Percentiles rank a stretch among this genome's conserved stretches.
These are phyloP conservation scores for Acanthamoeba lenticulata DNA, from an alignment of 208 protist genomes.

Conservation along the genomic window DNA sequence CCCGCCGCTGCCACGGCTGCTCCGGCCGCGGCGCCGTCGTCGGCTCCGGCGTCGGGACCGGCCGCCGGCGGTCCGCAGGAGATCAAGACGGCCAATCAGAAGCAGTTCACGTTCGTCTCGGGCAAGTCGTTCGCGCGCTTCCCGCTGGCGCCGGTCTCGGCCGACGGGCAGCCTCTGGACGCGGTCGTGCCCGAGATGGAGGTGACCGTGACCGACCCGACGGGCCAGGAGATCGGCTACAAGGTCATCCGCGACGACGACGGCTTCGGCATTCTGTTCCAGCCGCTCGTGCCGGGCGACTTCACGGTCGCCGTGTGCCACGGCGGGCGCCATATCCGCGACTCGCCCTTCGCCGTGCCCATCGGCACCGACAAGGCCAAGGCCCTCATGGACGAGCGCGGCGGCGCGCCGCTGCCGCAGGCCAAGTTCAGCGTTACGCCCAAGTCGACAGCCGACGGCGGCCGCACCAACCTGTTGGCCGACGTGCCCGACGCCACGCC, in stretches of 20 bases:
- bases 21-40: constrained; percentile 70
- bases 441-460: constrained; percentile 4
- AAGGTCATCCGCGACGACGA: constrained; percentile 73
- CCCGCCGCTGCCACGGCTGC: constrained; percentile 32
- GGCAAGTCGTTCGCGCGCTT: constrained; percentile 60
- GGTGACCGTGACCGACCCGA: constrained; percentile 72
- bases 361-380: constrained; percentile 39
- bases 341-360: constrained; percentile 80
- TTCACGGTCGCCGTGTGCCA: constrained; percentile 73
- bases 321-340: constrained; percentile 75
- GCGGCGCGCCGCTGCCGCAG: constrained; percentile 16
- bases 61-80: not conserved
- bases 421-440: constrained; percentile 57
- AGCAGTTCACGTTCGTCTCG: constrained; percentile 19
- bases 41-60: constrained; percentile 47
- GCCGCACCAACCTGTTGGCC: not conserved
- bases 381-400: not conserved
- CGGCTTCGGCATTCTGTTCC: constrained; percentile 75
- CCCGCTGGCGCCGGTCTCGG: not conserved
- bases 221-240: constrained; percentile 43
- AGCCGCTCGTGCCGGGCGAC: constrained; percentile 69
- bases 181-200: constrained; percentile 70
- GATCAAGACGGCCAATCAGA: not conserved
- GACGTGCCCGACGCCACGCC: not conserved
- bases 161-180: not conserved